Conservation (phyloP, 805 yeast species). For the Starmerella stigmatis region DNA sequence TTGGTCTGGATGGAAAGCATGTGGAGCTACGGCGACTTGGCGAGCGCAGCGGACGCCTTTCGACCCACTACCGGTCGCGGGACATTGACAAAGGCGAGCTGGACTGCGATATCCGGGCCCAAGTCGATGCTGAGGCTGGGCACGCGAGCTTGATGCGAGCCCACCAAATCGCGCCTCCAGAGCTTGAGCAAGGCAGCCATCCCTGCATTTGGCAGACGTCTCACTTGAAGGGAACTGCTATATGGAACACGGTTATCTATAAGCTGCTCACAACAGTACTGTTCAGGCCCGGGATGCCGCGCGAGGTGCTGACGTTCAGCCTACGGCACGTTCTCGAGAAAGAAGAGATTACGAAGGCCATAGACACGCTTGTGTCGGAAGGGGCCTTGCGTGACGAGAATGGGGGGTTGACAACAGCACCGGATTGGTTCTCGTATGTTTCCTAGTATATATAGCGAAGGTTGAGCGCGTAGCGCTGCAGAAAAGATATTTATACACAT, state of each 20-base stretch:
- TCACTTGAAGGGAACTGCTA: constrained; percentile 37
- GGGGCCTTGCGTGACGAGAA: background rate
- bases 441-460: too few relatives aligned
- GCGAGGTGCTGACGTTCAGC: constrained; percentile 23
- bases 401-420: background rate
- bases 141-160: background rate
- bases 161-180: background rate
- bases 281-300: constrained; percentile 46
- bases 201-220: constrained; percentile 22
- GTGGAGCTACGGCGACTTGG: constrained; percentile 8
- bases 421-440: constrained; percentile 7
- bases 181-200: background rate
- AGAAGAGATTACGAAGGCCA: constrained; percentile 24
- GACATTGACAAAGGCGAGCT: constrained; percentile 40
- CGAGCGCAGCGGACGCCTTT: constrained; percentile 16
- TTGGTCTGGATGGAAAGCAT: background rate
- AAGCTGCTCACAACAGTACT: constrained; percentile 39
- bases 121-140: background rate
- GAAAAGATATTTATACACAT: background rate
- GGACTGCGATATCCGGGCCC: background rate
- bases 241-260: constrained; percentile 52
- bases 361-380: constrained; percentile 26
- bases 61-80: constrained; percentile 52
- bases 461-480: too few relatives aligned
- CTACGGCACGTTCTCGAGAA: constrained; percentile 23